These are phyloP conservation scores for Crucihimalaya himalaica DNA, from an alignment of 345 rosid genomes.

Conservation along the genomic window DNA sequence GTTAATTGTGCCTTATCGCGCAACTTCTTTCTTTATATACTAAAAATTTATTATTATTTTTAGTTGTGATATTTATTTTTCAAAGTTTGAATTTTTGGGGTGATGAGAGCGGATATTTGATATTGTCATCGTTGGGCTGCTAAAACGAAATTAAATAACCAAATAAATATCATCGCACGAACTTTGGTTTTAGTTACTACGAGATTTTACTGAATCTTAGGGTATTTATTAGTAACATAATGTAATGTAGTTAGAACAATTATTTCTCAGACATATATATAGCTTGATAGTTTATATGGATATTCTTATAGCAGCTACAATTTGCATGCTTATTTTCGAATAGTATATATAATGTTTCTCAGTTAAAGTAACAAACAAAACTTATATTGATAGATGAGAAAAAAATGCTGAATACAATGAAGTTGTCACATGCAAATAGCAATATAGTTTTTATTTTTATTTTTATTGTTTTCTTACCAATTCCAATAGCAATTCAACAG, in stretches of 20 bases:
- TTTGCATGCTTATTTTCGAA: conserved; percentile 19
- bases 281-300: background rate
- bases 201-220: background rate
- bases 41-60: background rate
- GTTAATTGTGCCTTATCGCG: conserved; percentile 27
- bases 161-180: conserved; percentile 1
- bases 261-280: background rate
- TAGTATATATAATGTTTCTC: background rate
- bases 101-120: conserved; percentile 30
- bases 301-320: conserved; percentile 4
- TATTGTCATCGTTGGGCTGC: conserved; percentile 20
- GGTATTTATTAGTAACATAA: background rate
- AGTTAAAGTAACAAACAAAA: background rate
- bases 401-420: conserved; percentile 32
- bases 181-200: background rate
- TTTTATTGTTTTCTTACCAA: conserved; percentile 8
- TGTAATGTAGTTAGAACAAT: background rate
- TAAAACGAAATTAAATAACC: conserved; percentile 3
- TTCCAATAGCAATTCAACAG: conserved; percentile 26
- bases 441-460: conserved; percentile 7
- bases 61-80: background rate
- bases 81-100: background rate
- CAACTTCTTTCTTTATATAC: conserved; percentile 22
- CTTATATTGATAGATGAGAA: conserved; percentile 17
- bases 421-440: conserved; percentile 26